These are phyloP conservation scores for Salix exigua DNA, from an alignment of 345 rosid species.

Conservation along the genomic window DNA sequence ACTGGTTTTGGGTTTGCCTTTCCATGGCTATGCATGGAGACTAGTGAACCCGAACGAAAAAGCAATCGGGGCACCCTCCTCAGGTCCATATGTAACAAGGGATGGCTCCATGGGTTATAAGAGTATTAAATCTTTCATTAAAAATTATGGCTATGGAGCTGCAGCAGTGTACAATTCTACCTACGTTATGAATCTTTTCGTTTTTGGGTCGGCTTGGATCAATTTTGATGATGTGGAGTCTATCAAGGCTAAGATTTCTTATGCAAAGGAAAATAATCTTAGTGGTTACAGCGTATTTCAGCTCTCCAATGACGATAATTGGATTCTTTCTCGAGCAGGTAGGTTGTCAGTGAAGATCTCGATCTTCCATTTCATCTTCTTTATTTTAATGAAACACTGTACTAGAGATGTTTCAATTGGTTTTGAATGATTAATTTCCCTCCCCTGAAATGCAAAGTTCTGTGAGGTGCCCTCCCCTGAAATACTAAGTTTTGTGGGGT, in stretches of 20 bases:
- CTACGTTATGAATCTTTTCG: constrained; percentile 26
- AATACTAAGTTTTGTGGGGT: too few species aligned
- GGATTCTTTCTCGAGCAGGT: constrained; percentile 45
- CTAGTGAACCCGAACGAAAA: constrained; percentile 16
- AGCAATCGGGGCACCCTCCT: constrained; percentile 4
- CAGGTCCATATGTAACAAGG: neutral
- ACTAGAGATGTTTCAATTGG: too few species aligned
- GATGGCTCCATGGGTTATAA: constrained; percentile 30
- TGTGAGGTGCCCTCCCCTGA: too few species aligned
- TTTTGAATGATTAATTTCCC: too few species aligned
- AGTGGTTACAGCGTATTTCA: constrained; percentile 38
- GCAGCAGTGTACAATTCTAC: constrained; percentile 27
- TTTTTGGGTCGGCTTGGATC: constrained; percentile 28
- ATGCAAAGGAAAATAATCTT: constrained; percentile 34
- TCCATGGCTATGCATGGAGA: constrained; percentile 31
- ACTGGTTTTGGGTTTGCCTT: constrained; percentile 34
- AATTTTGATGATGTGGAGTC: constrained; percentile 42
- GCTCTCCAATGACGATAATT: constrained; percentile 31
- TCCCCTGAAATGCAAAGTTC: too few species aligned
- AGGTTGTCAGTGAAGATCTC: neutral
- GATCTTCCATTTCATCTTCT: too few species aligned
- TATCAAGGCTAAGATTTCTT: constrained; percentile 32
- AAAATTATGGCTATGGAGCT: constrained; percentile 21
- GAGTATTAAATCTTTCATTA: constrained; percentile 9
- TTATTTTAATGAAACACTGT: too few species aligned